phyloP scores from a whole-genome alignment of 139 green algal genomes.

The Zygnema cylindricum region DNA sequence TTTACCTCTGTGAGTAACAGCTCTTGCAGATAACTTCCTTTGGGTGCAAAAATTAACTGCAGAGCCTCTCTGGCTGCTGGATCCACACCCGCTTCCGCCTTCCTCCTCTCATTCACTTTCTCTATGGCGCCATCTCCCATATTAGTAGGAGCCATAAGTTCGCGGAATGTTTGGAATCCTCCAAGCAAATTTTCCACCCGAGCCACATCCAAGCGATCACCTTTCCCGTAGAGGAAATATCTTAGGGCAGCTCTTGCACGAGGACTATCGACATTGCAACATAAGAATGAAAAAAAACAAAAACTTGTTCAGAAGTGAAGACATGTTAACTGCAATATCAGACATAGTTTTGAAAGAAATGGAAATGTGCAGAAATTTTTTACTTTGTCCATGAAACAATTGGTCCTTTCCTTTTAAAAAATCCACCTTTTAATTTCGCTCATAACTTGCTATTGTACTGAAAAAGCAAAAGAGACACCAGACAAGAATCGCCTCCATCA shows the following conservation, averaged over 20 bases:
- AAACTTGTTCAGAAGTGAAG: no score
- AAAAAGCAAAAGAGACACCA: constrained; percentile 3
- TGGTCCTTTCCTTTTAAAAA: no score
- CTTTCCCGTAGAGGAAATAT: constrained; percentile 63
- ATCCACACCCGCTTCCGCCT: constrained; percentile 47
- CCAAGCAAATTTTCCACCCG: constrained; percentile 46
- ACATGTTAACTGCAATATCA: no score
- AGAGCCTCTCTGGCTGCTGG: constrained; percentile 31
- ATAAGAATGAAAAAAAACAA: neutral
- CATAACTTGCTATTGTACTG: neutral
- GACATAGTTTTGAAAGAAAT: no score
- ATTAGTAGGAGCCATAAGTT: constrained; percentile 46
- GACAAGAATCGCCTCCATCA: neutral
- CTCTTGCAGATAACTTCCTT: constrained; percentile 62
- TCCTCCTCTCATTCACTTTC: neutral
- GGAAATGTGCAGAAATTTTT: no score
- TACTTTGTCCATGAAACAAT: no score
- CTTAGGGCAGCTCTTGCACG: constrained; percentile 54
- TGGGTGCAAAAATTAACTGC: constrained; percentile 37
- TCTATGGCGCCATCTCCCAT: neutral
- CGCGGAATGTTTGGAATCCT: constrained; percentile 57
- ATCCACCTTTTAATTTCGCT: no score
- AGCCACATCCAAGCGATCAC: constrained; percentile 46
- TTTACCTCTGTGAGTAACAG: constrained; percentile 61
- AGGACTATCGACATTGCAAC: constrained; percentile 28